Base-by-base conservation (phyloP, 225 moss, liverwort and hornwort species). In the Rhytidiadelphus loreus region DNA sequence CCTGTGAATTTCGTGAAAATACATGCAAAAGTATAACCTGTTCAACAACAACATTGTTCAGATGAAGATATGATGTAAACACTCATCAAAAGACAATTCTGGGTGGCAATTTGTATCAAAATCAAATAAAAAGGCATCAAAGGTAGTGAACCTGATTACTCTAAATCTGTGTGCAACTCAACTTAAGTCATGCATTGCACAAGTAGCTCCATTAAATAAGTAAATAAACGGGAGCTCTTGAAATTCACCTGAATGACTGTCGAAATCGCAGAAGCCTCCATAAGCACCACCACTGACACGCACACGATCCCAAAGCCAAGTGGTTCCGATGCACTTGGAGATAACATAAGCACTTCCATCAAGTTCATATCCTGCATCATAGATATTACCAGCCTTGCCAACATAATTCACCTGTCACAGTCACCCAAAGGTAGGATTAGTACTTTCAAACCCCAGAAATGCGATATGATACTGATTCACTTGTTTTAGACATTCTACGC, bases 301-400 rank as follows among this genome's bases (percentile, higher is more conserved):
- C n/a, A 99, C 99, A 25, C 97, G 99, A 87, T 99, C 99, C 99
- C 99, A 99, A 35, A 99, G 96, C 99, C 99, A 99, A 61, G 99
- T 99, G 63, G 93, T 99, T 82, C 99, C 99, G 89, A 99, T 96
- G 65, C 94, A 94, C 88, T 99, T 99, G 24, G 95, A 95, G 65
- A 99, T 97, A 18, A 97, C 99, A 89, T 97, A 95, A 24, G 97
- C 89, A 90, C 99, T 99, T 53, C 99, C 99, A 90, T 97, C 91
- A 59, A 99, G 93, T 87, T 95, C 69, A 85, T 99, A 99, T 57
- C 99, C 99, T 43, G 96, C 92, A 65, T 97, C 95, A 43, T 93
- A 99, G 57, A 99, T 92, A 86, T 96, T 97, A 78, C 95, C 97
- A 77, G 99, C 96, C 88, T 99, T 99, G 66, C 97, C 99, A 72